Evolutionary conservation across 2,329 filamentous ascomycete species (phyloP), one percentile per base, ranked within the genome.

Genomic region (Trichoderma oligosporum): DNA sequence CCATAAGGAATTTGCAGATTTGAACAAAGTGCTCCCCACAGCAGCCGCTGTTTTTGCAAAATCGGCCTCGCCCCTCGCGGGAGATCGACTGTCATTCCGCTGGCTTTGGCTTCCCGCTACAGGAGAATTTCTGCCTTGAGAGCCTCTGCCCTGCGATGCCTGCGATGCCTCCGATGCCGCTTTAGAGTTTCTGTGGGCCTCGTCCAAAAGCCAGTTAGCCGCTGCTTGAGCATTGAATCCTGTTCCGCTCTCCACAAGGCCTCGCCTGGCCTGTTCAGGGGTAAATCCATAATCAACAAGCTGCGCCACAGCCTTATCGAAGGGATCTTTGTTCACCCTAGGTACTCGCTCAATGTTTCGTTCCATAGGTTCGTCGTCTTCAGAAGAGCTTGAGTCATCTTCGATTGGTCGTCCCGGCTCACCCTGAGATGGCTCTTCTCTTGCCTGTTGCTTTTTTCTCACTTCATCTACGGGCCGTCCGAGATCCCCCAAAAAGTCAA

Each of bases 261-360:
- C 94, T 61, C 87, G 80, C 54, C 82, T 82, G n/a, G 94, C 88
- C 66, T 91, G 91, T 58, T 96, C 89, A 0, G 85, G 81, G 0
- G 90, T 85, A 65, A 99, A 99, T 0, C 94, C 94, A 83, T 97
- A 97, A 63, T 97, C 93, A 3, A 97, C 85, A 24, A 99, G 76
- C 69, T 97, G 91, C 8, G 89, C 90, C 24, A 97, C 83, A 8
- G 91, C 89, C 63, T 82, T 84, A 67, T 96, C 91, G 58, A 87
- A 85, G 1, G 73, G 62, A 59, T 76, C 71, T 63, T 71, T 66
- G 35, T 64, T 67, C 16, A 65, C 59, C 39, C 59, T 66, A 5
- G 65, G 62, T 11, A 60, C 60, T 42, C 66, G 63, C 44, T 65
- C 63, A 11, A 57, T 22, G 42, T 60, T 65, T 29, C 61, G 65